Percentiles rank a stretch among this genome's conserved stretches.
These are phyloP conservation scores for Dioscorea cayenensis DNA, from an alignment of 116 monocot species.

Conservation along the genomic window DNA sequence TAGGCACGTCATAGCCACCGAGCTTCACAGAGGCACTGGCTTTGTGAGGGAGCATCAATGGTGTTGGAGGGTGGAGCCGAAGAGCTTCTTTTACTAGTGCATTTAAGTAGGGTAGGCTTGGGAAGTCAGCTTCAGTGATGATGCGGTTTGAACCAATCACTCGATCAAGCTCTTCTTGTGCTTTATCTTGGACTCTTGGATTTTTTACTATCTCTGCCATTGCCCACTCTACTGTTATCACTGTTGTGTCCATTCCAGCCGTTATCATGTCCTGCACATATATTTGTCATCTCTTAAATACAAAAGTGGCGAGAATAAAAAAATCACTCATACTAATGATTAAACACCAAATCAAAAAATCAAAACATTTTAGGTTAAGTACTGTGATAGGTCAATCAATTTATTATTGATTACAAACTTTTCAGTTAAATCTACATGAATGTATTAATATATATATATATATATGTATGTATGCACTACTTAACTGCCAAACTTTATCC, in stretches of 20 bases:
- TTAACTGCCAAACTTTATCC: no score
- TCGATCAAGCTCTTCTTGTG: conserved; percentile 64
- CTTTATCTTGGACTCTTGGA: conserved; percentile 52
- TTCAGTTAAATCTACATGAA: no score
- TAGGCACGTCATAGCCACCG: conserved; percentile 68
- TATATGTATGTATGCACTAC: no score
- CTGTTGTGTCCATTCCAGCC: conserved; percentile 76
- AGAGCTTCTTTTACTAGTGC: conserved; percentile 67
- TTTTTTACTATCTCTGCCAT: conserved; percentile 62
- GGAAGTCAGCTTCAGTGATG: conserved; percentile 50
- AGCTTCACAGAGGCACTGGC: conserved; percentile 43
- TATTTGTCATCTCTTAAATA: no score
- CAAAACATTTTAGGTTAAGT: no score
- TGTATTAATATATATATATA: no score
- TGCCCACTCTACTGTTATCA: conserved; percentile 69
- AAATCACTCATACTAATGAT: no score
- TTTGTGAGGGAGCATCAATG: conserved; percentile 81
- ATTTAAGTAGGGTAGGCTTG: conserved; percentile 59
- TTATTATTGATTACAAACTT: no score
- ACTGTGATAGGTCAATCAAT: no score
- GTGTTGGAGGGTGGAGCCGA: conserved; percentile 71
- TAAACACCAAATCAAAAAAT: no score
- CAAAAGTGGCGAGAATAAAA: no score
- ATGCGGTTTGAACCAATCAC: conserved; percentile 44
- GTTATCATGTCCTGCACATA: conserved; percentile 68